Conservation (phyloP, 768 basidiomycete species). For the Fomitopsis pulvina region DNA sequence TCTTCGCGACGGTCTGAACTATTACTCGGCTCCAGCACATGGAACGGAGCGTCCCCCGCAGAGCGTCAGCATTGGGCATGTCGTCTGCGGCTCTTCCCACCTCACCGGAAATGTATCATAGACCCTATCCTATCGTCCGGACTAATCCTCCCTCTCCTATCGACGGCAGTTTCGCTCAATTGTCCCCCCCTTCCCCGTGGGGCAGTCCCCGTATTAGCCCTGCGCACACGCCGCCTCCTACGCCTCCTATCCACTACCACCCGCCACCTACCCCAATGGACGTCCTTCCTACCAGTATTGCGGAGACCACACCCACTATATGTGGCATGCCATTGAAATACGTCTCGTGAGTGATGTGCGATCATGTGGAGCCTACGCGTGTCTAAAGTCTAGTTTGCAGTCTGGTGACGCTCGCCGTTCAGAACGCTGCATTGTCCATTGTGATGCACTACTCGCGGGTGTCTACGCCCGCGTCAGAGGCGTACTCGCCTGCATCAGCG, state of each 20-base stretch:
- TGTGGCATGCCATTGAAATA: constrained; percentile 75
- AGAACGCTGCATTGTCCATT: constrained; percentile 86
- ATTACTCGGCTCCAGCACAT: constrained; percentile 4
- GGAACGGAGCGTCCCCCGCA: constrained; percentile 17
- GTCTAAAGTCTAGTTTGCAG: constrained; percentile 28
- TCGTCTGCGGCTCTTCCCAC: constrained; percentile 19
- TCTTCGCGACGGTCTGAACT: not conserved
- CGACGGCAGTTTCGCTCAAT: constrained; percentile 19
- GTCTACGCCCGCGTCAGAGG: constrained; percentile 61
- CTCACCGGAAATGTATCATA: constrained; percentile 55
- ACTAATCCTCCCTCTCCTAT: constrained; percentile 38
- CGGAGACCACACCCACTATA: constrained; percentile 78
- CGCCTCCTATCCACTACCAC: constrained; percentile 9
- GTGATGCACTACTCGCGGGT: constrained; percentile 97
- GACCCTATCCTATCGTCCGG: constrained; percentile 49
- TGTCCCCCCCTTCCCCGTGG: constrained; percentile 9
- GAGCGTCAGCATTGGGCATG: constrained; percentile 21
- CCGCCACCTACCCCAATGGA: constrained; percentile 15
- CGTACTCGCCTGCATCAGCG: constrained; percentile 88
- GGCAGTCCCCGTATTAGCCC: constrained; percentile 26
- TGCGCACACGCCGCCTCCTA: constrained; percentile 18
- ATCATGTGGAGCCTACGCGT: not conserved
- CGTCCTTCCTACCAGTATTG: too few relatives aligned
- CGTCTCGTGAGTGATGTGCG: constrained; percentile 30
- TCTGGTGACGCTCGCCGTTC: constrained; percentile 76